These are phyloP conservation scores for Byssochlamys sp. DNA, from an alignment of 2,329 filamentous ascomycete genomes.

Conservation along the genomic window DNA sequence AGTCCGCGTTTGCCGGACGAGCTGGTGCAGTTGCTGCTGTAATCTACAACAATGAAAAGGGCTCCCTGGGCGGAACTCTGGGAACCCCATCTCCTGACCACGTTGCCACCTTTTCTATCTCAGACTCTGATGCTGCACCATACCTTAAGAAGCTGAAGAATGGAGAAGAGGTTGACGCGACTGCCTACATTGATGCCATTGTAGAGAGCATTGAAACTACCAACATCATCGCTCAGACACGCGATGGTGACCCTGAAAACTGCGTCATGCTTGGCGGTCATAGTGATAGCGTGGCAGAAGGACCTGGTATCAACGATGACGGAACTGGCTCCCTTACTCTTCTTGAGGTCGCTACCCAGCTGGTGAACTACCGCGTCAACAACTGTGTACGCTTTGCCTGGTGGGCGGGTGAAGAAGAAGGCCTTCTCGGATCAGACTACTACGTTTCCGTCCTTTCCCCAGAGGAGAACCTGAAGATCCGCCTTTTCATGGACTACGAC, in stretches of 20 bases:
- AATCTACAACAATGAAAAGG: constrained; percentile 63
- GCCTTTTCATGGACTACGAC: constrained; percentile 61
- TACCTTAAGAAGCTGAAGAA: constrained; percentile 46
- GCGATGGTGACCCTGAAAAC: constrained; percentile 49
- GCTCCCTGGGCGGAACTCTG: constrained; percentile 57
- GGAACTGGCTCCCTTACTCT: constrained; percentile 57
- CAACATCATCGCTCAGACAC: constrained; percentile 54
- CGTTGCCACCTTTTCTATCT: constrained; percentile 56
- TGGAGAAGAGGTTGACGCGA: constrained; percentile 25
- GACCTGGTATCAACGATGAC: constrained; percentile 69
- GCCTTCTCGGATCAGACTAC: constrained; percentile 51
- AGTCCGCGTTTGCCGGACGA: constrained; percentile 57
- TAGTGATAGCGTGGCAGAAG: constrained; percentile 51
- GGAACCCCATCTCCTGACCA: constrained; percentile 47
- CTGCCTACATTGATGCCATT: constrained; percentile 36
- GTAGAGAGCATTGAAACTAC: constrained; percentile 41
- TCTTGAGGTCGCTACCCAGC: constrained; percentile 49
- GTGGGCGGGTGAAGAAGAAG: constrained; percentile 57
- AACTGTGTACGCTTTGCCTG: constrained; percentile 60
- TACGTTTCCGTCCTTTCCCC: constrained; percentile 45
- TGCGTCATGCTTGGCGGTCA: constrained; percentile 52
- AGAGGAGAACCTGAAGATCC: constrained; percentile 48
- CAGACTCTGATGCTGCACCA: constrained; percentile 48
- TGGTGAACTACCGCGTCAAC: constrained; percentile 63
- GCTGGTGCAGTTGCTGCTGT: constrained; percentile 63